A percentile compares a stretch with the other conserved stretches of the same genome.
phyloP scores from a whole-genome alignment of 2,329 filamentous ascomycete species.

The Dothideomycetes sp. region DNA sequence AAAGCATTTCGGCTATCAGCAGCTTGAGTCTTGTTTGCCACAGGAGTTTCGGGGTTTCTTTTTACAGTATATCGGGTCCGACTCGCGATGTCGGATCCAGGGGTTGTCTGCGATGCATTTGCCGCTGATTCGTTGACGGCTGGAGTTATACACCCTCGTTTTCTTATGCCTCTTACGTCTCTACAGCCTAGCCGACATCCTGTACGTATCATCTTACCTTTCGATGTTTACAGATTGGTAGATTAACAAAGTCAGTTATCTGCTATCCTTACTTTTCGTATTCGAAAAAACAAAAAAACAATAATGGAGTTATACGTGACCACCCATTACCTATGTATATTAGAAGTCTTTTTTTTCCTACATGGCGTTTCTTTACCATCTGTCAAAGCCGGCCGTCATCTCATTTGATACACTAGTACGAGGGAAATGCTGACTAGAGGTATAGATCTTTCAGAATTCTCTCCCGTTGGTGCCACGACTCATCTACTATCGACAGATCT shows the following conservation, averaged over 20 bases:
- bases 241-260: constrained; percentile 18
- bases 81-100: constrained; percentile 4
- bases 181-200: constrained; percentile 14
- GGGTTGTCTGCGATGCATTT: constrained; percentile 13
- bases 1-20: constrained; percentile 7
- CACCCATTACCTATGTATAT: constrained; percentile 10
- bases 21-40: too few species aligned
- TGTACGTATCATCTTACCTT: constrained; percentile 18
- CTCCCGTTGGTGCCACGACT: constrained; percentile 6
- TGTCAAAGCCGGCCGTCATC: constrained; percentile 1
- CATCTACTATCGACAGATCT: constrained; percentile 13
- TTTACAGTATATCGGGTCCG: constrained; percentile 8
- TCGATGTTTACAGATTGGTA: constrained; percentile 16
- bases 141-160: constrained; percentile 13
- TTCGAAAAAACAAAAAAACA: too few species aligned
- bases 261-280: constrained; percentile 9
- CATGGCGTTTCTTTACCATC: constrained; percentile 10
- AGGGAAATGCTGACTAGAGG: constrained; percentile 9
- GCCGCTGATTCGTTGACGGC: constrained; percentile 10
- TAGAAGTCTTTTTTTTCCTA: constrained; percentile 1
- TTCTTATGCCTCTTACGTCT: constrained; percentile 13
- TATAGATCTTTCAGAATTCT: constrained; percentile 12
- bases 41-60: constrained; percentile 10
- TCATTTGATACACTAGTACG: constrained; percentile 8
- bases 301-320: constrained; percentile 12